Conservation (phyloP, 2,329 filamentous ascomycete genomes). For the Myriosclerotinia curreyana region DNA sequence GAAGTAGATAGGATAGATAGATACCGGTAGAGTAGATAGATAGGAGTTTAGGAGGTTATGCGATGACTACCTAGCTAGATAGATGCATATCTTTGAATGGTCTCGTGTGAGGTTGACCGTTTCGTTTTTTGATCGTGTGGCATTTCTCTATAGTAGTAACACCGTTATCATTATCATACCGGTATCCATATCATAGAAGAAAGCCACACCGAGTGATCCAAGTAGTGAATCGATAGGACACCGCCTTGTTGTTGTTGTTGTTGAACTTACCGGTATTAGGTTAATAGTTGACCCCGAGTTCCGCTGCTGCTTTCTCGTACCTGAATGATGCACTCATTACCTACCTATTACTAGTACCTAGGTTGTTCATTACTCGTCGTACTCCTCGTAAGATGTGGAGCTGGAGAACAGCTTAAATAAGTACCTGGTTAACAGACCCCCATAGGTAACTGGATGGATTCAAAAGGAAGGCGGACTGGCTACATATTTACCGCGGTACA, state of each 20-base stretch:
- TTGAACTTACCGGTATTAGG: too few species aligned
- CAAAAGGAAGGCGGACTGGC: not conserved
- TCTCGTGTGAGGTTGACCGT: slow-evolving; percentile 12
- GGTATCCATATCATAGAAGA: too few species aligned
- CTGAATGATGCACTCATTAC: too few species aligned
- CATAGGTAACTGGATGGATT: too few species aligned
- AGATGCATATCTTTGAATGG: slow-evolving; percentile 6
- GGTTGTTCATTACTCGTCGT: not conserved
- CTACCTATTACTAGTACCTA: not conserved
- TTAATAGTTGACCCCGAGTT: slow-evolving; percentile 12
- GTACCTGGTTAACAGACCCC: slow-evolving; percentile 5
- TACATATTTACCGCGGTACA: not conserved
- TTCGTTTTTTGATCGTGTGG: slow-evolving; percentile 13
- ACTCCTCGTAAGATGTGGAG: slow-evolving; percentile 5
- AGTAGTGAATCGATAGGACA: not conserved
- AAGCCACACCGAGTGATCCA: slow-evolving; percentile 10
- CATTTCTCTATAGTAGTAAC: not conserved
- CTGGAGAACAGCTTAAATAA: not conserved
- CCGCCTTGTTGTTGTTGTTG: not conserved
- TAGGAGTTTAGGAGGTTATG: slow-evolving; percentile 6
- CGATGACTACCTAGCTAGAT: slow-evolving; percentile 1
- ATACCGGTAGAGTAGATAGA: not conserved
- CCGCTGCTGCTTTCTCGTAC: not conserved
- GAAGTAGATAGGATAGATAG: not conserved
- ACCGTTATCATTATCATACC: not conserved